These are phyloP conservation scores for Leccinum variabile DNA, from an alignment of 1,284 basidiomycete genomes.

Conservation along the genomic window DNA sequence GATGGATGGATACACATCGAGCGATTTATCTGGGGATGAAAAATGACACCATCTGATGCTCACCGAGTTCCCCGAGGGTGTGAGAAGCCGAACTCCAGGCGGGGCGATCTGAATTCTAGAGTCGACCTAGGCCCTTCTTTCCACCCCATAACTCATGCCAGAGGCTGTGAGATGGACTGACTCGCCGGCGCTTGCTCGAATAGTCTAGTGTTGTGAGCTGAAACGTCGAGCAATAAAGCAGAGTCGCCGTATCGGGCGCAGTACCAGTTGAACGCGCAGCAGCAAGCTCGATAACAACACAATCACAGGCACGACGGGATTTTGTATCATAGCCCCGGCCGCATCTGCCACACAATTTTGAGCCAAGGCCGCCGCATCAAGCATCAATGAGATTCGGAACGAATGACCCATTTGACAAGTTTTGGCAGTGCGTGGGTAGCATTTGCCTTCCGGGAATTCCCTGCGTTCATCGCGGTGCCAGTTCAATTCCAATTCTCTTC, in stretches of 20 bases:
- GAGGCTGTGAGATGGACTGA: neutral
- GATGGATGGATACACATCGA: neutral
- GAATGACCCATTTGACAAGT: neutral
- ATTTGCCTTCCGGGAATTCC: conserved; percentile 9
- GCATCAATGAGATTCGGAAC: neutral
- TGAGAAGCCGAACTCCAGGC: neutral
- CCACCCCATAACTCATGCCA: neutral
- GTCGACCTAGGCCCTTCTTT: neutral
- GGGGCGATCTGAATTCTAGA: neutral
- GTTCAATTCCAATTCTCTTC: conserved; percentile 11
- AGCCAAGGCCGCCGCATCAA: neutral
- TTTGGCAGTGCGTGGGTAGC: neutral
- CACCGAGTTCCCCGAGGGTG: neutral
- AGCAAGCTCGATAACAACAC: no score
- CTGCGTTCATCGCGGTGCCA: conserved; percentile 2
- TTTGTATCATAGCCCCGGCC: neutral
- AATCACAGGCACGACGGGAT: neutral
- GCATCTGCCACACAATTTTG: neutral
- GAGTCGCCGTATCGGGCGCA: neutral
- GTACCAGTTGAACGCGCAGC: neutral
- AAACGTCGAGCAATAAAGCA: neutral
- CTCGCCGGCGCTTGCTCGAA: neutral
- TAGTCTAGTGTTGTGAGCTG: neutral
- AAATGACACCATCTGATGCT: neutral
- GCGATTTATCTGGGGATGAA: neutral